Base-by-base conservation (phyloP, 2,329 filamentous ascomycete species). In the Fusarium buxicola region DNA sequence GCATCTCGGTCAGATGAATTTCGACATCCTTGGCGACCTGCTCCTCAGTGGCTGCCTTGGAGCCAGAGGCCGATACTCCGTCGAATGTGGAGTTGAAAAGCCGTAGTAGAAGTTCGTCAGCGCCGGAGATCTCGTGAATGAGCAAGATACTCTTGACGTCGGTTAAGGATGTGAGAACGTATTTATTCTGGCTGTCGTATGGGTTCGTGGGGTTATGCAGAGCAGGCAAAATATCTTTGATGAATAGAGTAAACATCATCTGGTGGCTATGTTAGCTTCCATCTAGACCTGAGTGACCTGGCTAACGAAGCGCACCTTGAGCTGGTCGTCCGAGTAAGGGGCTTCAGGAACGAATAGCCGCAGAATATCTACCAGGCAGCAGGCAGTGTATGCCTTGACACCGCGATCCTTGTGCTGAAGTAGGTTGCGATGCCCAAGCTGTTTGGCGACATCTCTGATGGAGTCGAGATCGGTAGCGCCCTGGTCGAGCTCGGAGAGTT, bases 61-160 rank as follows among this genome's bases (percentile, higher is more conserved):
- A 88, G 5, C 59, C 59, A 30, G 89, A 89, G 1, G 88, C 88
- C 0, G 93, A 94, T 39, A 97, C 87, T 31, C 95, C 92, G 75
- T 99, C 96, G 76, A 99, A 99, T 69, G 94, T 93, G 45, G 86
- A 88, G 24, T 89, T 91, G 77, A 98, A 99, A 5, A 99, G 84
- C 41, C 90, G 86, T 8, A 92, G 80, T 24, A 96, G 87, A 39
- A 98, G 84, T 27, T 87, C 85, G 55, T 97, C 92, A 47, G 92
- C 86, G 54, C 91, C 89, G 24, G 93, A 89, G 34, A 98, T 86
- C 69, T 99, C 95, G 60, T 92, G 91, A 66, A 99, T 85, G 35
- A 99, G 86, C 8, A 98, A 86, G 36, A 99, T 92, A 78, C 93
- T 97, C 82, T 98, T 97, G 69, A 97, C 91, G 68, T 96, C 92